Evolutionary conservation across 805 yeast genomes (phyloP).

Genomic region (Lipomyces sp.): DNA sequence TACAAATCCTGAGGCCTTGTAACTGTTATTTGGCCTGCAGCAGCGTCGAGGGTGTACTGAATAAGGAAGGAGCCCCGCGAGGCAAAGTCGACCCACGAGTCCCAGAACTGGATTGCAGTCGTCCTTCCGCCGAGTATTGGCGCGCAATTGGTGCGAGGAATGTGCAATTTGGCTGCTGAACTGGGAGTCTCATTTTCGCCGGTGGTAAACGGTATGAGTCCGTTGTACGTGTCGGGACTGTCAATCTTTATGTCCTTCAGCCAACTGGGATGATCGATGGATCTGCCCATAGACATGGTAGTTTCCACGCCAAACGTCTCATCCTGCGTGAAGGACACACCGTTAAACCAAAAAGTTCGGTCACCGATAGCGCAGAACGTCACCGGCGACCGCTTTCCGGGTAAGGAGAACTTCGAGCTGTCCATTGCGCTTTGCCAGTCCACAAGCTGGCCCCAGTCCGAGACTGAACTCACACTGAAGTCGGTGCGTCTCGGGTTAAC

Average conservation of each 20-base stretch:
- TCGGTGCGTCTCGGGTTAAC: background rate
- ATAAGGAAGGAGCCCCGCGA: conserved; percentile 4
- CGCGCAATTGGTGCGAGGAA: conserved; percentile 4
- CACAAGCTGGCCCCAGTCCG: conserved; percentile 1
- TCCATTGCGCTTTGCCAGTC: conserved; percentile 2
- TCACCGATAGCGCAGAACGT: conserved; percentile 11
- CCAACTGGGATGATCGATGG: conserved; percentile 5
- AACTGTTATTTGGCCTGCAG: conserved; percentile 2
- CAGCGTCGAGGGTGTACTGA: conserved; percentile 2
- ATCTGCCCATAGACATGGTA: background rate
- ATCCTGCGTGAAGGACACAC: too few relatives aligned
- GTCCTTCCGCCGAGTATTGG: conserved; percentile 2
- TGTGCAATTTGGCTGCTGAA: background rate
- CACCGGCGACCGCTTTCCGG: background rate
- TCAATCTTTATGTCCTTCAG: background rate
- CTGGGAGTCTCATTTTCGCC: conserved; percentile 5
- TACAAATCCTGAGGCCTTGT: conserved; percentile 10
- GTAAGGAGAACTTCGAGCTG: background rate
- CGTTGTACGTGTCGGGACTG: background rate
- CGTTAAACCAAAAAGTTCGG: conserved; percentile 14
- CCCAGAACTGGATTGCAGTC: conserved; percentile 15
- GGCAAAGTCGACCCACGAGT: conserved; percentile 1
- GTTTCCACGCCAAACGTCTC: background rate
- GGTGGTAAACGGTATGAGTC: conserved; percentile 4
- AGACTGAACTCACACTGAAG: conserved; percentile 4